Evolutionary conservation across 129 eudicot species (phyloP), one percentile per base, ranked within the genome.

Genomic region (Centella asiatica): DNA sequence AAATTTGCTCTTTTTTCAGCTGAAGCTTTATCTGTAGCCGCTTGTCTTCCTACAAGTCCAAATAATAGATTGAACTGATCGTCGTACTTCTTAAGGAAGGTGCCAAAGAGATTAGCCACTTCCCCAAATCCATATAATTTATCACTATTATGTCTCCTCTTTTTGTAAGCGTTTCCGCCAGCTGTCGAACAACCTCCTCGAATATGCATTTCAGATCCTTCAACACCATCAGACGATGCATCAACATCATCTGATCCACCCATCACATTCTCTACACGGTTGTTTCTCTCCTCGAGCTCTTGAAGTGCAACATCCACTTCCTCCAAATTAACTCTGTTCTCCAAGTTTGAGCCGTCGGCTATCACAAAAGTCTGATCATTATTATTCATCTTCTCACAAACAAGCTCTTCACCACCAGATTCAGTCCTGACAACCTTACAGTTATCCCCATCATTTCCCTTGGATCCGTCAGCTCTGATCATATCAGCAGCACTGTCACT

Each of bases 401-500:
- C 62, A 18, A 31, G 32, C 44, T 56, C 36, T 13, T 44, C n/a
- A 26, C 42, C 44, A n/a, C 40, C 62, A 1, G 40, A 56, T n/a
- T 56, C 62, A 56, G 26, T 56, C 42, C 44, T n/a, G n/a, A 56
- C 62, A 56, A 31, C 62, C 32, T 56, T 56, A 32, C 62, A 36
- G n/a, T 8, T 56, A 12, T 45, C 63, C n/a, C 13, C 37, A 33
- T 58, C 40, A n/a, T 17, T 28, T 56, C 61, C 61, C 5, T 56
- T 56, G 18, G 13, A 56, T 13, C 36, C 39, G 29, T 29, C 19
- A 18, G 36, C 39, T 54, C 60, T 54, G 14, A 54, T 54, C 60
- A 27, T 5, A 3, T 31, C 23, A 32, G 17, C 62, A 32, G 27
- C 44, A 19, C 6, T 32, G 44, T 57, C 32, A 57, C 62, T 31